Percentiles rank a stretch among this genome's conserved stretches.
Conservation (phyloP, 306 rosid genomes). For the Vicia villosa region DNA sequence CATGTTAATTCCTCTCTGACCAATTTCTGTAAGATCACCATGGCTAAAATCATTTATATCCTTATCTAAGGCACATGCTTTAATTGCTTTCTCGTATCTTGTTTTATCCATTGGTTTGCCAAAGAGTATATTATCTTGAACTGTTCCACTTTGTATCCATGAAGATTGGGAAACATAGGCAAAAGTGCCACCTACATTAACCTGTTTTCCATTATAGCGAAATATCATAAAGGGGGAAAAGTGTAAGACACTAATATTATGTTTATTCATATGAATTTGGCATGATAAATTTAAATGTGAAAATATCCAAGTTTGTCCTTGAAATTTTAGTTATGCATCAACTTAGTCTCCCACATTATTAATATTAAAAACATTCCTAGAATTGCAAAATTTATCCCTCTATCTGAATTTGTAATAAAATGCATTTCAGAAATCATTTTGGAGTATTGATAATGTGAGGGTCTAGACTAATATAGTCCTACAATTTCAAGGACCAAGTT, state of each 20-base stretch:
- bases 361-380: too few relatives aligned
- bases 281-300: background rate
- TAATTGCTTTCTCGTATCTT: slow-evolving; percentile 60
- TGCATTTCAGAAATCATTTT: too few relatives aligned
- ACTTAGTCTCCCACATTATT: too few relatives aligned
- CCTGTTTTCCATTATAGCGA: slow-evolving; percentile 43
- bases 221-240: background rate
- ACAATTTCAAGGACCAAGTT: too few relatives aligned
- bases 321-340: too few relatives aligned
- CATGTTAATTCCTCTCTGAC: background rate
- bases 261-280: slow-evolving; percentile 24
- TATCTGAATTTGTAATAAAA: too few relatives aligned
- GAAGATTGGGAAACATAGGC: background rate
- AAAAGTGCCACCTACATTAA: slow-evolving; percentile 51
- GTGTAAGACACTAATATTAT: background rate
- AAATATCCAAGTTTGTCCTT: background rate
- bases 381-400: too few relatives aligned
- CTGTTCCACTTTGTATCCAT: background rate
- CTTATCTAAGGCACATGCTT: slow-evolving; percentile 70
- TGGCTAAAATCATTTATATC: slow-evolving; percentile 32
- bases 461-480: too few relatives aligned
- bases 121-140: slow-evolving; percentile 66
- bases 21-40: background rate
- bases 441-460: too few relatives aligned
- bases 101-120: slow-evolving; percentile 65